These are phyloP conservation scores for Carallia brachiata DNA, from an alignment of 345 rosid genomes.

Conservation along the genomic window DNA sequence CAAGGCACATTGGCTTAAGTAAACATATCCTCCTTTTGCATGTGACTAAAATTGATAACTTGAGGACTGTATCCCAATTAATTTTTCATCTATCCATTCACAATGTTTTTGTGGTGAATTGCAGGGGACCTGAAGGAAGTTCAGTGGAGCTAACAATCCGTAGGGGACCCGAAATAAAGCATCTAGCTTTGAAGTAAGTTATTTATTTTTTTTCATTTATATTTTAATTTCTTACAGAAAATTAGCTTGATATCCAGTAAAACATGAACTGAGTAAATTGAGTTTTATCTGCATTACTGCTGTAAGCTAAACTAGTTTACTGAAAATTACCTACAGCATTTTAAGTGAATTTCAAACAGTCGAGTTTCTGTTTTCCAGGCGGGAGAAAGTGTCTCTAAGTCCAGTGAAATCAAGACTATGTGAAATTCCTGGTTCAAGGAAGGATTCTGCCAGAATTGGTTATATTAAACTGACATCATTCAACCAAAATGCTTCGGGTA, in stretches of 20 bases:
- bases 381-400: conserved; percentile 78
- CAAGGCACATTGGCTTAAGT: not conserved
- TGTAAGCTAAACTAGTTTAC: not conserved
- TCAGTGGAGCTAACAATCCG: conserved; percentile 66
- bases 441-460: conserved; percentile 68
- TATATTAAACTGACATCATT: conserved; percentile 84
- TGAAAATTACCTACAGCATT: not conserved
- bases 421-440: conserved; percentile 64
- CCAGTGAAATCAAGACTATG: conserved; percentile 91
- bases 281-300: not conserved
- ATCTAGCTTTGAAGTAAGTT: conserved; percentile 64
- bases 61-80: not conserved
- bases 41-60: not conserved
- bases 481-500: conserved; percentile 88
- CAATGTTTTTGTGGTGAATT: conserved; percentile 17
- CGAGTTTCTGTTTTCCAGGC: conserved; percentile 42
- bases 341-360: conserved; percentile 5
- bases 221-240: not conserved
- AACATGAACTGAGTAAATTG: not conserved
- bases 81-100: conserved; percentile 2
- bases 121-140: conserved; percentile 96
- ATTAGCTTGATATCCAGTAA: not conserved
- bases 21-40: not conserved
- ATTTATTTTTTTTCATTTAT: not conserved
- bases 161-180: conserved; percentile 72